Conservation (phyloP, 2,329 filamentous ascomycete genomes). For the Diaporthe citrichinensis region DNA sequence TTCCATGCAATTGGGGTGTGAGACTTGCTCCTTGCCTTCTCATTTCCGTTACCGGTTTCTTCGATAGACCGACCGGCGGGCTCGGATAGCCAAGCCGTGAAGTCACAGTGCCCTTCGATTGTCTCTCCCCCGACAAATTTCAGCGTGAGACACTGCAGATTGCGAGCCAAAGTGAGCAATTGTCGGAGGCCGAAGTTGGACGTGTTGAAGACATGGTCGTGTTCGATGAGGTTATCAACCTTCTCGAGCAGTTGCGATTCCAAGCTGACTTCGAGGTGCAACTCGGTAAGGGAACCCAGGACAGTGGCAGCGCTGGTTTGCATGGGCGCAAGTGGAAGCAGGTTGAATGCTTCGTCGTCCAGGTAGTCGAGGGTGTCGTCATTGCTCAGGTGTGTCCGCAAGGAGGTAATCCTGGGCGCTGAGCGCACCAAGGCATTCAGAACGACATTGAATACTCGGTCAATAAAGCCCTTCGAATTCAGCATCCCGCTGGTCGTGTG, state of each 20-base stretch:
- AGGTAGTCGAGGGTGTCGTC: neutral
- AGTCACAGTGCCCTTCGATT: neutral
- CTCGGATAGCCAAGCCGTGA: neutral
- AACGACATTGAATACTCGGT: neutral
- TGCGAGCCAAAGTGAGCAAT: neutral
- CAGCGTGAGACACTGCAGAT: neutral
- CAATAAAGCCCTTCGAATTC: neutral
- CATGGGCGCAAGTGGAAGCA: neutral
- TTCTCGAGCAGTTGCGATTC: neutral
- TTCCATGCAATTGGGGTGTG: neutral
- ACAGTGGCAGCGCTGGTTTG: neutral
- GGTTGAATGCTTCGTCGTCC: neutral
- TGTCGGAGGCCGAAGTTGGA: neutral
- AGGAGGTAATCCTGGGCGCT: neutral
- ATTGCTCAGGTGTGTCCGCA: neutral
- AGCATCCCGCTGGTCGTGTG: fast-evolving
- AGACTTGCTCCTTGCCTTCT: too few species aligned
- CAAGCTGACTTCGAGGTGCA: neutral
- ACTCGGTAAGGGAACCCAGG: neutral
- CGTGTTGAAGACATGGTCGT: neutral
- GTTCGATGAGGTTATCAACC: fast-evolving
- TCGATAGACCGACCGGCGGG: neutral
- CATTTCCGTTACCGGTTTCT: too few species aligned
- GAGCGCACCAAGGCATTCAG: neutral
- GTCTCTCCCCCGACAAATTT: neutral